A percentile compares a stretch with the other conserved stretches of the same genome.
phyloP scores from a whole-genome alignment of 2,329 filamentous ascomycete genomes.

The Alternaria ventricosa region DNA sequence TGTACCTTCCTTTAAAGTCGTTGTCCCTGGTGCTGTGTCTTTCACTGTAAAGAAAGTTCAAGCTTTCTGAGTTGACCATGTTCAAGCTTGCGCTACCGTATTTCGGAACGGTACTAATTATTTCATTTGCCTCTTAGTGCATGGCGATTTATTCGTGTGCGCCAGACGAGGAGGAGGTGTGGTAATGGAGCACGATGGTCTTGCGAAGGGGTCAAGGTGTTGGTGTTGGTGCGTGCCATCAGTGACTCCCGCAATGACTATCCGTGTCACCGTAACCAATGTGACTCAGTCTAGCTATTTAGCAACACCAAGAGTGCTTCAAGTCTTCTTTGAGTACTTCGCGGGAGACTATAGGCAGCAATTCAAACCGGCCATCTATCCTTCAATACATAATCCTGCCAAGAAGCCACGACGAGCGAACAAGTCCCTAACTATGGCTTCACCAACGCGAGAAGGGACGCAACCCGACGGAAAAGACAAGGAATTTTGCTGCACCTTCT shows the following conservation, averaged over 20 bases:
- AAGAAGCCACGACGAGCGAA: no score
- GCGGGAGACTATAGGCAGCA: no score
- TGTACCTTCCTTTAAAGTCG: no score
- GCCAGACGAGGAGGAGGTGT: not conserved
- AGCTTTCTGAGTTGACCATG: no score
- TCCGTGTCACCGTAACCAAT: not conserved
- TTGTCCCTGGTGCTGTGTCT: no score
- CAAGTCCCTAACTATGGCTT: accelerated
- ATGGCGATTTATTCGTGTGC: accelerated
- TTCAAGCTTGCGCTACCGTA: no score
- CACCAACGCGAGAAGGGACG: no score
- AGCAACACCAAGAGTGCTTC: not conserved
- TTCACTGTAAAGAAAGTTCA: no score
- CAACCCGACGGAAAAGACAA: no score
- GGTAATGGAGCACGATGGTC: not conserved
- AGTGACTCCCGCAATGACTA: not conserved
- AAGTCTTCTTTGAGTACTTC: no score
- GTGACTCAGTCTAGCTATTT: not conserved
- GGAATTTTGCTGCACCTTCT: no score
- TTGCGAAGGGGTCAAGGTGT: not conserved
- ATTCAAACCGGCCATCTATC: no score
- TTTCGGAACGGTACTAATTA: accelerated
- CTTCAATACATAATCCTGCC: accelerated
- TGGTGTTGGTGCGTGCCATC: not conserved
- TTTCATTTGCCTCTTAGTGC: accelerated